Base-by-base conservation (phyloP, 345 rosid species). In the Cardamine resedifolia region DNA sequence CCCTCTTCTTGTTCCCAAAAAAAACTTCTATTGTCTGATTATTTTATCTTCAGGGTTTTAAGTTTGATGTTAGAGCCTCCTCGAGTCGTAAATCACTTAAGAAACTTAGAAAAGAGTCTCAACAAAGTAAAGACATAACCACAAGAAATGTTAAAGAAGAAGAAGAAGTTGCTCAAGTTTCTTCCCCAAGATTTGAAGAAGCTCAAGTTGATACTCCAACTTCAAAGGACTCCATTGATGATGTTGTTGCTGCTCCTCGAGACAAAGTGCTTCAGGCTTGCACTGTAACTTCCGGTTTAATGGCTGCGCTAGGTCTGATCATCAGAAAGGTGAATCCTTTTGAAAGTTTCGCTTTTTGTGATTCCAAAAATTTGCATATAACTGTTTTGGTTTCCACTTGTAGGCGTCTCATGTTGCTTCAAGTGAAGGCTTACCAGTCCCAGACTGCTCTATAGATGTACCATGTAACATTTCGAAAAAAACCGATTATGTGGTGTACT, bases 381-480 rank as follows among this genome's bases (percentile, higher is more conserved):
- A n/a, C 28, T 64, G 49, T 16, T 76, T 28, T 24, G 2, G 21
- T 76, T 23, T 31, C 7, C 65, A 65, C 71, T 79, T 55, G 66
- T 83, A 94, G 99, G 93, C 74, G 12, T 94, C 99, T 68, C 96
- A 88, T 71, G 57, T 77, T 82, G 96, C 91, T 49, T 89, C 84
- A 2, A 31, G 57, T 61, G 85, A 87, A 83, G 97, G 96, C 69
- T 77, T 89, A 75, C 88, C 91, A 0, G 60, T 94, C 10, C 77
- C 33, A 56, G 98, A 94, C 77, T 85, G 90, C 81, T 83, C 93
- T 24, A 31, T 62, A 5, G 86, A 85, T 76, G 71, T 88, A 73
- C 64, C 90, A 80, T 88, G 98, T 69, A 63, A 70, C 57, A 39
- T 20, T 49, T 1, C 16, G 8, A 10, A 38, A 43, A 26, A 36